phyloP scores from a whole-genome alignment of 805 yeast genomes.

The Teunomyces kruisii region DNA sequence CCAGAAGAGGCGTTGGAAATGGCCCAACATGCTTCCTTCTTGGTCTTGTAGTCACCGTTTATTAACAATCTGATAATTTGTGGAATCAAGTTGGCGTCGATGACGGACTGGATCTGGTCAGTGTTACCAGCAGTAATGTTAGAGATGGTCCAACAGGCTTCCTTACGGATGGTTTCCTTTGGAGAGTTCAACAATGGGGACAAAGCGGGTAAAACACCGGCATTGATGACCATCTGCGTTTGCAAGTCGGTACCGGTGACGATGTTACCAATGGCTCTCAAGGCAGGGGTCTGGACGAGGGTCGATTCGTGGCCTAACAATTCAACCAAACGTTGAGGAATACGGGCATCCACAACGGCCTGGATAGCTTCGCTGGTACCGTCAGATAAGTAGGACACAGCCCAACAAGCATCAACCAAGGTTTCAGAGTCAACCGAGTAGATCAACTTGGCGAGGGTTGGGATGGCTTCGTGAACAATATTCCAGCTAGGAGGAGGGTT shows the following conservation, averaged over 20 bases:
- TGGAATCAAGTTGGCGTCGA: slow-evolving; percentile 91
- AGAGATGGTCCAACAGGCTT: slow-evolving; percentile 98
- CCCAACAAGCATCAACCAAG: slow-evolving; percentile 97
- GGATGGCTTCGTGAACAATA: slow-evolving; percentile 81
- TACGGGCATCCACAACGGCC: slow-evolving; percentile 94
- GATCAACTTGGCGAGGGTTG: slow-evolving; percentile 86
- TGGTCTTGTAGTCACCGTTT: slow-evolving; percentile 90
- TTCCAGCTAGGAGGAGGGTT: slow-evolving; percentile 96
- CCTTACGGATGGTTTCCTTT: slow-evolving; percentile 91
- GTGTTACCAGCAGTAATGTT: slow-evolving; percentile 97
- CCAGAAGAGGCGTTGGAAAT: slow-evolving; percentile 97
- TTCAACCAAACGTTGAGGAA: slow-evolving; percentile 92
- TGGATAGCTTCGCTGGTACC: slow-evolving; percentile 92
- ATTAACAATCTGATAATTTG: slow-evolving; percentile 77
- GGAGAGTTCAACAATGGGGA: slow-evolving; percentile 76
- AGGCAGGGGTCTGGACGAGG: slow-evolving; percentile 92
- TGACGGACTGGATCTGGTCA: slow-evolving; percentile 94
- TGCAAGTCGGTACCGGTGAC: slow-evolving; percentile 96
- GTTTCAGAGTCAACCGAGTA: slow-evolving; percentile 92
- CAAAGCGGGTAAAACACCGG: slow-evolving; percentile 86
- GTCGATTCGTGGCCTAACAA: slow-evolving; percentile 81
- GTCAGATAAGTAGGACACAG: slow-evolving; percentile 90
- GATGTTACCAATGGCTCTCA: slow-evolving; percentile 96
- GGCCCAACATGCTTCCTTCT: slow-evolving; percentile 99
- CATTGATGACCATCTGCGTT: slow-evolving; percentile 91